Evolutionary conservation across 148 eudicot genomes (phyloP).

Genomic region (Chenopodium berlandieri): DNA sequence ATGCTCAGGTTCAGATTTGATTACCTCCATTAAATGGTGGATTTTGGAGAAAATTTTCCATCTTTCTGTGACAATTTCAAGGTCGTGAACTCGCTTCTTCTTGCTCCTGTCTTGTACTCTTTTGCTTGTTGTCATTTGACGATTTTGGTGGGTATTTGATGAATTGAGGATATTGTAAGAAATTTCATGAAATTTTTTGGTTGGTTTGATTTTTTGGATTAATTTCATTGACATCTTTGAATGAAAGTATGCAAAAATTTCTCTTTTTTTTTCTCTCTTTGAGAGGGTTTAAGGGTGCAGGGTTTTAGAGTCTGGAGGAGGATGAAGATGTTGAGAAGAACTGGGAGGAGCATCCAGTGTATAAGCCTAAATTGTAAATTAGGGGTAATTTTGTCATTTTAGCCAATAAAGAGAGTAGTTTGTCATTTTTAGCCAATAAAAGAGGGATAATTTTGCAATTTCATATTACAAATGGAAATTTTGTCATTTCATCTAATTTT

Average conservation of each 20-base stretch:
- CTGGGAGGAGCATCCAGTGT: too few species aligned
- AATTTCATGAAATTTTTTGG: neutral
- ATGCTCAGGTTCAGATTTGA: slow-evolving; percentile 66
- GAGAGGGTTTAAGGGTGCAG: too few species aligned
- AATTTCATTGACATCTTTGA: neutral
- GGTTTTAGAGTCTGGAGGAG: too few species aligned
- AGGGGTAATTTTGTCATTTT: too few species aligned
- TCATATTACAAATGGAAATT: too few species aligned
- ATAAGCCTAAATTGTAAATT: too few species aligned
- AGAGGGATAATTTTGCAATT: too few species aligned
- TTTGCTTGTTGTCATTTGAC: slow-evolving; percentile 65
- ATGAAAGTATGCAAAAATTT: neutral
- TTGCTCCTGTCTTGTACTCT: slow-evolving; percentile 84
- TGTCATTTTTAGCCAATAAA: too few species aligned
- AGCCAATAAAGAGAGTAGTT: too few species aligned
- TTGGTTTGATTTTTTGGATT: neutral
- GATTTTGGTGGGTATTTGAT: slow-evolving; percentile 13
- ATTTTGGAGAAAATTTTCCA: slow-evolving; percentile 76
- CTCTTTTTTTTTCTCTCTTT: too few species aligned
- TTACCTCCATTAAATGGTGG: slow-evolving; percentile 57
- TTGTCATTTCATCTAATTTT: too few species aligned
- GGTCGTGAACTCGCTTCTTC: slow-evolving; percentile 66
- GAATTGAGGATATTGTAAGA: neutral
- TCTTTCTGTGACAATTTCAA: slow-evolving; percentile 71
- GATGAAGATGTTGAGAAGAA: too few species aligned